Evolutionary conservation across 257 asterid genomes (phyloP).

Genomic region (Gynochthodes officinalis): DNA sequence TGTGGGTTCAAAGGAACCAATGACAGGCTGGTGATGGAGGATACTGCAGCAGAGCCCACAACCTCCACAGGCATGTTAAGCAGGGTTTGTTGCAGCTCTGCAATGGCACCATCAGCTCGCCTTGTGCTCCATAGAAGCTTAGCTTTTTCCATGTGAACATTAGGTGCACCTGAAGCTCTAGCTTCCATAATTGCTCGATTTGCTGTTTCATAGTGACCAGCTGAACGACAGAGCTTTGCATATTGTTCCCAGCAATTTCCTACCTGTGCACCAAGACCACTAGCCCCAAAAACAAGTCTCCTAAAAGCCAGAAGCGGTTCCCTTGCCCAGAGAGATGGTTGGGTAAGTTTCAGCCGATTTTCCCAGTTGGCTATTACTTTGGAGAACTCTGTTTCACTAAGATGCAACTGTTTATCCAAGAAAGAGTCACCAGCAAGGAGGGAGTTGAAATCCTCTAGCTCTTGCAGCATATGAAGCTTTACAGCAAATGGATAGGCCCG

Average conservation of each 20-base stretch:
- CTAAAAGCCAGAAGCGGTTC: constrained; percentile 94
- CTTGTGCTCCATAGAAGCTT: constrained; percentile 97
- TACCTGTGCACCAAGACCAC: constrained; percentile 66
- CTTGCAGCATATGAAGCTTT: constrained; percentile 95
- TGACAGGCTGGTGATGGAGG: constrained; percentile 84
- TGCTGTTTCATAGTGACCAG: constrained; percentile 98
- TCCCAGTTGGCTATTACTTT: constrained; percentile 80
- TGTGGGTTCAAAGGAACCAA: constrained; percentile 77
- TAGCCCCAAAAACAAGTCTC: constrained; percentile 84
- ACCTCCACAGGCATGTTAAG: constrained; percentile 81
- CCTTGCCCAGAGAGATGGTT: constrained; percentile 97
- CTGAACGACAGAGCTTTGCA: constrained; percentile 95
- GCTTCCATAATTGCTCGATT: constrained; percentile 95
- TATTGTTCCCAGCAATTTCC: constrained; percentile 95
- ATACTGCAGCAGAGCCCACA: constrained; percentile 78
- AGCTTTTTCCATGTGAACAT: constrained; percentile 94
- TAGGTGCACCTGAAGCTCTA: constrained; percentile 71
- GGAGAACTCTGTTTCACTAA: constrained; percentile 60
- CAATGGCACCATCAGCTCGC: constrained; percentile 92
- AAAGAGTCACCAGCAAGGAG: constrained; percentile 86
- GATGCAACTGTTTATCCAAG: constrained; percentile 49
- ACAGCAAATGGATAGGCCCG: constrained; percentile 95
- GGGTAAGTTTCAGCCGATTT: constrained; percentile 82
- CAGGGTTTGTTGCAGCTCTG: constrained; percentile 95
- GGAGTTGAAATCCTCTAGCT: constrained; percentile 82